Base-by-base conservation (phyloP, 2,329 filamentous ascomycete species). In the Exophiala dermatitidis region DNA sequence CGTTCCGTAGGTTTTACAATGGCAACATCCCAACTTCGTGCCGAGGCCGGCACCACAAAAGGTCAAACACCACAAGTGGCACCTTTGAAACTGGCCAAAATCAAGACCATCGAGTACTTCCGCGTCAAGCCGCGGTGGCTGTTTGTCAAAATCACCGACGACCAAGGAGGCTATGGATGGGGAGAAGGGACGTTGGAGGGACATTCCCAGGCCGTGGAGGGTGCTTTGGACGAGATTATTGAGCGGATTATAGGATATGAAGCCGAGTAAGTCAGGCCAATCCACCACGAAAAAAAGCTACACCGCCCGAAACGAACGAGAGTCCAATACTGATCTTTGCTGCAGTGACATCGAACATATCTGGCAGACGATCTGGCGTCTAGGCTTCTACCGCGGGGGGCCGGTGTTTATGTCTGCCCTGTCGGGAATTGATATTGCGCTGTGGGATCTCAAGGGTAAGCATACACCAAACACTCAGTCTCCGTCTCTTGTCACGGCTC, bases 391-490 rank as follows among this genome's bases (percentile, higher is more conserved):
- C 67, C 77, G 87, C 30, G 86, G 86, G 1, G 87, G 86, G 0
- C 84, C 86, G 0, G 86, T 90, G 6, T 84, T 90, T 60, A 90
- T 90, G 85, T 86, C 82, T 60, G 87, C 86, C 0, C 69, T 90
- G 10, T 80, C 85, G 0, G 87, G 87, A 1, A 81, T 90, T 48
- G 86, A 90, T 64, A 90, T 90, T 66, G 86, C 86, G 0, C 71
- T 90, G 0, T 90, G 86, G 86, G 86, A 90, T 68, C 72, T 90
- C 19, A 89, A 90, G 71, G 80, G 80, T 55, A 38, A 44, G 50
- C 34, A 4, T 44, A 29, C n/a, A 32, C n/a, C 8, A 19, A 36
- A n/a, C 6, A 6, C n/a, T n/a, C n/a, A n/a, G n/a, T n/a, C n/a
- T n/a, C n/a, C n/a, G n/a, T n/a, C n/a, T n/a, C n/a, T n/a, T n/a